Evolutionary conservation across 257 asterid species (phyloP).

Genomic region (Penstemon davidsonii): DNA sequence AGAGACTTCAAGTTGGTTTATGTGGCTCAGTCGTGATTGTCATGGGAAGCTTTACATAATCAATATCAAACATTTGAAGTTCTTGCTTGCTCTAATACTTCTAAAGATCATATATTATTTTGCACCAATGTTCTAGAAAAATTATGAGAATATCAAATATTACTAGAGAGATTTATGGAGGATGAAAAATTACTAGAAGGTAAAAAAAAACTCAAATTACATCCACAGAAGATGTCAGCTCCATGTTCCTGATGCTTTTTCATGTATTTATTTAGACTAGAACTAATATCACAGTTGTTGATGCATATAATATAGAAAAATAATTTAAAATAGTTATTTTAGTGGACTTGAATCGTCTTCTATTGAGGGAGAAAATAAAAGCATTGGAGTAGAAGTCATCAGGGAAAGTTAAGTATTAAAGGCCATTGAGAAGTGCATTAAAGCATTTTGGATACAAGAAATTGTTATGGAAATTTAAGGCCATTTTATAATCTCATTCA

Average conservation of each 20-base stretch:
- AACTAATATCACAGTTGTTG: no score
- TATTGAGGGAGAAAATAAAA: constrained; percentile 32
- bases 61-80: constrained; percentile 49
- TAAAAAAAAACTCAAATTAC: constrained; percentile 31
- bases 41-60: constrained; percentile 63
- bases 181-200: constrained; percentile 34
- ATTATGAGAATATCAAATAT: constrained; percentile 45
- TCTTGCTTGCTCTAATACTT: constrained; percentile 20
- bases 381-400: constrained; percentile 32
- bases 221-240: constrained; percentile 44
- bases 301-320: no score
- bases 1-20: constrained; percentile 57
- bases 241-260: constrained; percentile 46
- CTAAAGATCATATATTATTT: constrained; percentile 23
- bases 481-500: constrained; percentile 24
- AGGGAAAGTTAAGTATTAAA: constrained; percentile 39
- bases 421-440: constrained; percentile 50
- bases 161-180: constrained; percentile 58
- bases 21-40: constrained; percentile 59
- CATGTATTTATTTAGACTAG: constrained; percentile 36
- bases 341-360: background rate
- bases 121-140: constrained; percentile 27
- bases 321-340: background rate
- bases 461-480: constrained; percentile 33
- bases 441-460: constrained; percentile 45